Conservation (phyloP, 345 rosid genomes). For the Melaleuca alternifolia region DNA sequence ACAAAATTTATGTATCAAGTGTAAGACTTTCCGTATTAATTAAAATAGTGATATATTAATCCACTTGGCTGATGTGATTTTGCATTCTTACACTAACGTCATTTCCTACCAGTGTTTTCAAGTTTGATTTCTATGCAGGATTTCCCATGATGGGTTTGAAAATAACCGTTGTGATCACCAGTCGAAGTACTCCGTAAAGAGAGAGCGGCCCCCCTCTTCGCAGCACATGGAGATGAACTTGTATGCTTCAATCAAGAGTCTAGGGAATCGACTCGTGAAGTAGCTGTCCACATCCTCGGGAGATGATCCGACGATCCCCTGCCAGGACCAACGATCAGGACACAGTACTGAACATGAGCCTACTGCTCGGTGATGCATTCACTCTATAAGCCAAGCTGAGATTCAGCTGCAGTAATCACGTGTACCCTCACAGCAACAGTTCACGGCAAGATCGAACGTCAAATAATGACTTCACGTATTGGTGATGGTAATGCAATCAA, state of each 20-base stretch:
- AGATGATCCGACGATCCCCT: conserved; percentile 75
- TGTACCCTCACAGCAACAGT: background rate
- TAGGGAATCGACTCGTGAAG: conserved; percentile 67
- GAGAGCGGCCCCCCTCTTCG: conserved; percentile 41
- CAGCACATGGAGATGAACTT: conserved; percentile 42
- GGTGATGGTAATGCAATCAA: conserved; percentile 5
- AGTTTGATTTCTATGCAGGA: too few relatives aligned
- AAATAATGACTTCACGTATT: background rate
- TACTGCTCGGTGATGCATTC: background rate
- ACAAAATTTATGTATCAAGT: background rate
- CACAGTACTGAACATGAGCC: background rate
- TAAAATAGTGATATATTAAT: too few relatives aligned
- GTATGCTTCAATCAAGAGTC: conserved; percentile 74
- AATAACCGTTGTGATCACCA: background rate
- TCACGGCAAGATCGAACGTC: background rate
- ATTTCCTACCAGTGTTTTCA: too few relatives aligned
- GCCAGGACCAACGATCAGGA: background rate
- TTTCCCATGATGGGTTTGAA: too few relatives aligned
- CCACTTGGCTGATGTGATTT: too few relatives aligned
- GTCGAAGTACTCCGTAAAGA: conserved; percentile 61
- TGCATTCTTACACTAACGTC: too few relatives aligned
- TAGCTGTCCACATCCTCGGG: conserved; percentile 79
- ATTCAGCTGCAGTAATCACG: background rate
- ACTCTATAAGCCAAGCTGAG: background rate
- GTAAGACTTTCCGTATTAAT: background rate